phyloP scores from a whole-genome alignment of 2,329 filamentous ascomycete genomes.

The Cytospora paraplurivora region DNA sequence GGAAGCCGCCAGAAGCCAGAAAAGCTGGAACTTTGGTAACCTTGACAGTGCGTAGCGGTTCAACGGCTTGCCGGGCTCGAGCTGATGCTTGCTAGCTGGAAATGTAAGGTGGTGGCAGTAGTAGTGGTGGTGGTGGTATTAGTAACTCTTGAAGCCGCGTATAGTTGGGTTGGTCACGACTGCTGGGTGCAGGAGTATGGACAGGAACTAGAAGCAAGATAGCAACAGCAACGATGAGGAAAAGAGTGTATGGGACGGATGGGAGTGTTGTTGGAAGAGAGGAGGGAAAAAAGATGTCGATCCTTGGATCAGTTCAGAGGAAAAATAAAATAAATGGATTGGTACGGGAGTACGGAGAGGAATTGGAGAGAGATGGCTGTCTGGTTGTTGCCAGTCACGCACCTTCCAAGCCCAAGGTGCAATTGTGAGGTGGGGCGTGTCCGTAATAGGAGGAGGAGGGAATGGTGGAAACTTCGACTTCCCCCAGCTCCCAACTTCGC shows the following conservation, averaged over 20 bases:
- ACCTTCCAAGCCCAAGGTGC: not conserved
- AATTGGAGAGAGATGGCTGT: constrained; percentile 18
- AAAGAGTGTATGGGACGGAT: constrained; percentile 13
- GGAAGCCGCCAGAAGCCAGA: constrained; percentile 6
- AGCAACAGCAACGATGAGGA: constrained; percentile 19
- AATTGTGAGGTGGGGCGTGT: constrained; percentile 20
- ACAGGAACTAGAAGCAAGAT: constrained; percentile 29
- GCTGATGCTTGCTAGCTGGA: constrained; percentile 13
- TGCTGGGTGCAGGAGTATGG: constrained; percentile 28
- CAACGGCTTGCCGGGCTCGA: constrained; percentile 21
- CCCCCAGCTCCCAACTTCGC: not conserved
- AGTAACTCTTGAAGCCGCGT: constrained; percentile 15
- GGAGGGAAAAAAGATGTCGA: constrained; percentile 26
- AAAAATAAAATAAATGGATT: constrained; percentile 16
- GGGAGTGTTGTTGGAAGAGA: constrained; percentile 15
- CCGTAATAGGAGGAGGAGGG: constrained; percentile 23
- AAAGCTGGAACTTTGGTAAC: constrained; percentile 10
- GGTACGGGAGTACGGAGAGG: constrained; percentile 16
- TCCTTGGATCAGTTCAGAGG: constrained; percentile 8
- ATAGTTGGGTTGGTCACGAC: constrained; percentile 18
- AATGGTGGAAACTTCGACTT: not conserved
- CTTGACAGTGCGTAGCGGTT: constrained; percentile 1
- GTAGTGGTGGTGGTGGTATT: not conserved
- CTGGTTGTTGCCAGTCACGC: constrained; percentile 10
- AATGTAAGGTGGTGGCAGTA: constrained; percentile 9